Conservation (phyloP, 2,329 filamentous ascomycete species). For the Beauveria pseudobassiana region DNA sequence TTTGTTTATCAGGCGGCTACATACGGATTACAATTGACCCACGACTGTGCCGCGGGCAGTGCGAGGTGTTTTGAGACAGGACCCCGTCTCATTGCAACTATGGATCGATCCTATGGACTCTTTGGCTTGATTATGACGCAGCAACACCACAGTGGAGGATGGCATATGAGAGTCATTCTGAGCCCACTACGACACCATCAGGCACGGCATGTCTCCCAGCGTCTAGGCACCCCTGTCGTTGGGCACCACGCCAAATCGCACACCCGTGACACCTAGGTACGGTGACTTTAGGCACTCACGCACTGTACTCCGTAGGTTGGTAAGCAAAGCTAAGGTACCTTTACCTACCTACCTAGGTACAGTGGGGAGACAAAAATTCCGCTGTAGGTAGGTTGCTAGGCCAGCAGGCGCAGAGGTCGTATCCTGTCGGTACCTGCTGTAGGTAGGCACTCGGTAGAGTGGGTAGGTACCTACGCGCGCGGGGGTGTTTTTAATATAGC, state of each 20-base stretch:
- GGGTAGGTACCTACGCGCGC: too few species aligned
- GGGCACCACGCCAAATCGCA: not conserved
- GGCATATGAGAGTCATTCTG: not conserved
- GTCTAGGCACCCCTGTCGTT: not conserved
- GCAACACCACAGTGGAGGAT: not conserved
- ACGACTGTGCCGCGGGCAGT: constrained; percentile 57
- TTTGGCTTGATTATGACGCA: constrained; percentile 42
- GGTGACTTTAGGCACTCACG: too few species aligned
- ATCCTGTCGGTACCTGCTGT: too few species aligned
- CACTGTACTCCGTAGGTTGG: too few species aligned
- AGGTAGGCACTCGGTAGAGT: too few species aligned
- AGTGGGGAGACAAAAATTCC: too few species aligned
- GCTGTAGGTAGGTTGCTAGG: too few species aligned
- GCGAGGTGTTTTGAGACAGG: constrained; percentile 60
- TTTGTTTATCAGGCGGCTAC: constrained; percentile 79
- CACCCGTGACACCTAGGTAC: too few species aligned
- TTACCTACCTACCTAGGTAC: too few species aligned
- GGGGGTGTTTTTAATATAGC: too few species aligned
- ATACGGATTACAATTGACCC: constrained; percentile 47
- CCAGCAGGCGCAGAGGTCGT: too few species aligned
- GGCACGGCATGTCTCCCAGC: not conserved
- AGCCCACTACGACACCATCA: not conserved
- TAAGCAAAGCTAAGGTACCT: too few species aligned
- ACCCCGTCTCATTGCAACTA: constrained; percentile 62
- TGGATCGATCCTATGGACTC: constrained; percentile 82